These are phyloP conservation scores for Yamadazyma sp. DNA, from an alignment of 805 yeast genomes.

Conservation along the genomic window DNA sequence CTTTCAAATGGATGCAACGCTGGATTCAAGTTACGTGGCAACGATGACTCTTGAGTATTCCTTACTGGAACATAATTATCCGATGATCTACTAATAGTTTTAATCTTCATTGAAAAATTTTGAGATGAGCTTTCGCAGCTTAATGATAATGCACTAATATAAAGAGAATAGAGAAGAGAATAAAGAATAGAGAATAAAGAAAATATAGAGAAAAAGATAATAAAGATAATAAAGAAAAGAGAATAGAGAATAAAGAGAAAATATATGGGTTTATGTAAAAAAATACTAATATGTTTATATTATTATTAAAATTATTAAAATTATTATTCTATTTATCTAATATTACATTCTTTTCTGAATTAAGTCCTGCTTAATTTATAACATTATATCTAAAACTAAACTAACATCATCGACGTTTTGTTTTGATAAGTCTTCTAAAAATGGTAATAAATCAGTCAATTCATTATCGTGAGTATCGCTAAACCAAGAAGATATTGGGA, in stretches of 20 bases:
- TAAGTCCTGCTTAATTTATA: constrained; percentile 16
- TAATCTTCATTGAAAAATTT: constrained; percentile 65
- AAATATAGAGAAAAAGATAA: too few species aligned
- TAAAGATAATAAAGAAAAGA: too few species aligned
- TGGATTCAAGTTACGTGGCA: constrained; percentile 89
- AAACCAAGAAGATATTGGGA: constrained; percentile 97
- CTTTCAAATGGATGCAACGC: constrained; percentile 96
- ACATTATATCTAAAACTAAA: constrained; percentile 73
- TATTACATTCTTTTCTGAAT: background rate
- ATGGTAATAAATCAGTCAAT: constrained; percentile 84
- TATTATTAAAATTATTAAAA: too few species aligned
- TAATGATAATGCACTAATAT: constrained; percentile 1
- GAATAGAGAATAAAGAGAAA: too few species aligned
- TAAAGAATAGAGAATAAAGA: too few species aligned
- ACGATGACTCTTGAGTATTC: constrained; percentile 80
- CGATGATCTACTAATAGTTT: constrained; percentile 83
- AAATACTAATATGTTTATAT: too few species aligned
- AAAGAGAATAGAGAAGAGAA: background rate
- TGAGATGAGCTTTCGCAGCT: constrained; percentile 4
- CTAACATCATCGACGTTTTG: constrained; percentile 79
- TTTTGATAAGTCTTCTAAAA: constrained; percentile 78
- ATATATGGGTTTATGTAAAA: too few species aligned
- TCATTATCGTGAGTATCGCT: constrained; percentile 97
- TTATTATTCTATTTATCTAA: too few species aligned
- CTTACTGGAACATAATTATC: constrained; percentile 92